A percentile compares a stretch with the other conserved stretches of the same genome.
phyloP scores from a whole-genome alignment of 305 asterid genomes.

The Andrographis paniculata region DNA sequence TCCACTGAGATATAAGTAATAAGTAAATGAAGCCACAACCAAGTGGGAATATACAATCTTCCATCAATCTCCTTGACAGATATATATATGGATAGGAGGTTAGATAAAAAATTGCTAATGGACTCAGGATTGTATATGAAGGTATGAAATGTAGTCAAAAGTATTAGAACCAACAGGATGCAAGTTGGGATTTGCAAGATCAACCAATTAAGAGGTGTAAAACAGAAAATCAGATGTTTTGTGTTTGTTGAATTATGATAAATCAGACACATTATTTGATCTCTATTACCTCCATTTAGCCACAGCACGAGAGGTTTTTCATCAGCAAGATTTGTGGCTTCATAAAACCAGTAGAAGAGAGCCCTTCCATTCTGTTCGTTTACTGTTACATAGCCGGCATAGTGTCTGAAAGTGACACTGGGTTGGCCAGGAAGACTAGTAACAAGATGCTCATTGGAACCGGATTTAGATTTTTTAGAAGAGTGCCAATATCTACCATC shows the following conservation, averaged over 20 bases:
- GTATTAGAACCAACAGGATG: too few relatives aligned
- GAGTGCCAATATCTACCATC: slow-evolving; percentile 33
- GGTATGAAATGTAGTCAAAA: too few relatives aligned
- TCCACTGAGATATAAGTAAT: slow-evolving; percentile 11
- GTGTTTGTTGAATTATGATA: slow-evolving; percentile 8
- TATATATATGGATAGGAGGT: too few relatives aligned
- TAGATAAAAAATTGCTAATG: too few relatives aligned
- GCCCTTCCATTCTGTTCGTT: slow-evolving; percentile 65
- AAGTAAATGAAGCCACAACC: slow-evolving; percentile 8
- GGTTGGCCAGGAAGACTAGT: slow-evolving; percentile 78
- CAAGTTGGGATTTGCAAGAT: too few relatives aligned
- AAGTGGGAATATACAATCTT: too few relatives aligned
- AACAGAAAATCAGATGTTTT: too few relatives aligned
- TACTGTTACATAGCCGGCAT: slow-evolving; percentile 75
- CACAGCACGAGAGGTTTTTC: slow-evolving; percentile 84
- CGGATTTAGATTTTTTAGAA: slow-evolving; percentile 29
- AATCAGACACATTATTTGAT: background rate
- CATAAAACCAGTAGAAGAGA: slow-evolving; percentile 93
- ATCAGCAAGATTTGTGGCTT: slow-evolving; percentile 44
- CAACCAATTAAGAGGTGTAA: too few relatives aligned
- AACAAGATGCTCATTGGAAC: slow-evolving; percentile 41
- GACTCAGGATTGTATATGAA: too few relatives aligned
- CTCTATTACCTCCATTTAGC: slow-evolving; percentile 84
- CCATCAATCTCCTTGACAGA: too few relatives aligned
- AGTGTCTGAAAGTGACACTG: slow-evolving; percentile 49